These are phyloP conservation scores for Phaffia tasmanica DNA, from an alignment of 768 basidiomycete species.

Conservation along the genomic window DNA sequence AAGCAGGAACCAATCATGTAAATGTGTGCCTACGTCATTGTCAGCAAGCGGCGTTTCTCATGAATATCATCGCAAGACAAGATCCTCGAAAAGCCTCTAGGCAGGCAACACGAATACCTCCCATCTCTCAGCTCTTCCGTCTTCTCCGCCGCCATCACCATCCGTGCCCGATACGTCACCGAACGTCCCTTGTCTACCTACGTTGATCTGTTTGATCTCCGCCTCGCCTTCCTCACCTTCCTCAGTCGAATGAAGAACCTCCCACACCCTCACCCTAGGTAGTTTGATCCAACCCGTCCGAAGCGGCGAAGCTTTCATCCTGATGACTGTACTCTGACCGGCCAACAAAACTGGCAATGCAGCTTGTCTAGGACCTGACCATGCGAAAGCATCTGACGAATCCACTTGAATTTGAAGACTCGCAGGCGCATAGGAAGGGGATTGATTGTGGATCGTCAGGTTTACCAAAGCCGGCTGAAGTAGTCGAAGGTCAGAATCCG, in stretches of 20 bases:
- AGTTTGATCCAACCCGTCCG: slow-evolving; percentile 23
- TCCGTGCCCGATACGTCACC: too few species aligned
- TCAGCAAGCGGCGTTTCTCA: too few species aligned
- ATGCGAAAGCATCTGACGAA: slow-evolving; percentile 62
- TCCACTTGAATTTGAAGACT: slow-evolving; percentile 64
- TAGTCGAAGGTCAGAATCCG: slow-evolving; percentile 44
- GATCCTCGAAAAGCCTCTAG: too few species aligned
- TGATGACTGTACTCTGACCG: slow-evolving; percentile 37
- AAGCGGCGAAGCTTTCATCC: slow-evolving; percentile 1
- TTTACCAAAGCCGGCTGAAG: slow-evolving; percentile 31
- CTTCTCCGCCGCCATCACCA: too few species aligned
- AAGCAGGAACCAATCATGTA: too few species aligned
- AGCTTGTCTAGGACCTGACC: slow-evolving; percentile 60
- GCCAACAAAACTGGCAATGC: slow-evolving; percentile 64
- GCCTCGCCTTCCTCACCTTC: background rate
- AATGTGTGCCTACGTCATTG: too few species aligned
- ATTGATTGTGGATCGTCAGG: slow-evolving; percentile 55
- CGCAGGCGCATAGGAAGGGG: slow-evolving; percentile 52
- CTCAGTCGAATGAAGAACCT: slow-evolving; percentile 16
- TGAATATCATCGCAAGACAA: too few species aligned
- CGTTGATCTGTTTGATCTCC: background rate
- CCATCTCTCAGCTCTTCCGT: too few species aligned
- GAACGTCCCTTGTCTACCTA: background rate
- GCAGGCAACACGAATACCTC: too few species aligned
- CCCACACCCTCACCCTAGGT: slow-evolving; percentile 27